phyloP scores from a whole-genome alignment of 2,329 filamentous ascomycete genomes.

The Venturiaceae sp. region DNA sequence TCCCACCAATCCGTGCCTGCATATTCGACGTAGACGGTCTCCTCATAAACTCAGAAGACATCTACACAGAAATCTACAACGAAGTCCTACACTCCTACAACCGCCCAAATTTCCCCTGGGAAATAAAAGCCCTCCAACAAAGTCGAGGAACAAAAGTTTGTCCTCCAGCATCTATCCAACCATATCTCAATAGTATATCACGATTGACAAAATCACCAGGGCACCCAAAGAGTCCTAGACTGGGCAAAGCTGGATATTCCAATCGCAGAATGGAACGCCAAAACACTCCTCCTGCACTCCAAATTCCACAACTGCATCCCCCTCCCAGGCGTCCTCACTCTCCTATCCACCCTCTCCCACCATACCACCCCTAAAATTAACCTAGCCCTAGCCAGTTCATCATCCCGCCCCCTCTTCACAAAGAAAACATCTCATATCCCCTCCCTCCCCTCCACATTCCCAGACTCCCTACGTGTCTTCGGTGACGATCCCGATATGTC shows the following conservation, averaged over 20 bases:
- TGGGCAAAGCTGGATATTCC: constrained; percentile 15
- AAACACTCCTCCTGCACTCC: constrained; percentile 10
- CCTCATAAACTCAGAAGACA: constrained; percentile 25
- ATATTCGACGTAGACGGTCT: constrained; percentile 27
- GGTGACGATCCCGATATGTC: constrained; percentile 4
- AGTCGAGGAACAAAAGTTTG: constrained; percentile 14
- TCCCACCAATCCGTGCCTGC: constrained; percentile 19
- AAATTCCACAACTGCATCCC: constrained; percentile 9
- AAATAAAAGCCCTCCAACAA: constrained; percentile 15
- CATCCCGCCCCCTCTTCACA: not conserved
- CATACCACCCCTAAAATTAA: not conserved
- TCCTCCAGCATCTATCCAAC: not conserved
- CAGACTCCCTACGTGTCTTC: not conserved
- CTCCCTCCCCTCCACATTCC: not conserved
- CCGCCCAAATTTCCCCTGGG: constrained; percentile 14
- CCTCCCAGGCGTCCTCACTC: not conserved
- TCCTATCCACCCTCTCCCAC: not conserved
- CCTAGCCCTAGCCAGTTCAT: constrained; percentile 5
- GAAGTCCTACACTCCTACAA: constrained; percentile 14
- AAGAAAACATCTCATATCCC: constrained; percentile 3
- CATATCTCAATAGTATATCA: not conserved
- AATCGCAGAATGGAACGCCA: constrained; percentile 12
- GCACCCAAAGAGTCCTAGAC: constrained; percentile 14
- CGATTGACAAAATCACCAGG: constrained; percentile 9
- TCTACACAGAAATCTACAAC: constrained; percentile 18